Conservation (phyloP, 768 basidiomycete genomes). For the Russula emetica region DNA sequence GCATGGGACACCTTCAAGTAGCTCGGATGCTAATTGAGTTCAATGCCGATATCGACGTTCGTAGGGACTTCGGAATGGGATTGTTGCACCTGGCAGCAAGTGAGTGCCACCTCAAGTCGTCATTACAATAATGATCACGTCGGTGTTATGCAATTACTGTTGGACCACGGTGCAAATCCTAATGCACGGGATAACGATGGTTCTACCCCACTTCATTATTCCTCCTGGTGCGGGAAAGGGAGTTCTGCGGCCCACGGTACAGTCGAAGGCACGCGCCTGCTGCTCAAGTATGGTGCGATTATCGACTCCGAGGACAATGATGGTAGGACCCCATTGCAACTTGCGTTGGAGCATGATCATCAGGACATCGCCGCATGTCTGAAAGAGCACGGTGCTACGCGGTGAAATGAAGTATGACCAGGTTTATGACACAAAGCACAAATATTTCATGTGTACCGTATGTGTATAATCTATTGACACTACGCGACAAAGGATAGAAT, state of each 20-base stretch:
- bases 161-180: not conserved
- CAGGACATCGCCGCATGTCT: not conserved
- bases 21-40: not conserved
- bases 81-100: not conserved
- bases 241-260: too few species aligned
- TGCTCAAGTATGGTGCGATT: conserved; percentile 2
- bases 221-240: too few species aligned
- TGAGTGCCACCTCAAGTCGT: too few species aligned
- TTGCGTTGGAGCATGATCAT: not conserved
- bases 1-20: not conserved
- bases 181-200: not conserved
- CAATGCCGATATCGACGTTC: not conserved
- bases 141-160: not conserved
- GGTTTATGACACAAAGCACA: not conserved
- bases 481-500: not conserved
- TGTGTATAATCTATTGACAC: not conserved
- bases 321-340: not conserved
- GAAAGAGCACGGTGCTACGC: not conserved
- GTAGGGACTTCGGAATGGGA: accelerated
- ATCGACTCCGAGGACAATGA: not conserved
- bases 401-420: not conserved
- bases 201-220: not conserved
- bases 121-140: not conserved
- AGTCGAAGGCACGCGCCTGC: not conserved
- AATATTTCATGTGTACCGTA: too few species aligned